Base-by-base conservation (phyloP, 1,139 yeast genomes). In the Yarrowia galli region DNA sequence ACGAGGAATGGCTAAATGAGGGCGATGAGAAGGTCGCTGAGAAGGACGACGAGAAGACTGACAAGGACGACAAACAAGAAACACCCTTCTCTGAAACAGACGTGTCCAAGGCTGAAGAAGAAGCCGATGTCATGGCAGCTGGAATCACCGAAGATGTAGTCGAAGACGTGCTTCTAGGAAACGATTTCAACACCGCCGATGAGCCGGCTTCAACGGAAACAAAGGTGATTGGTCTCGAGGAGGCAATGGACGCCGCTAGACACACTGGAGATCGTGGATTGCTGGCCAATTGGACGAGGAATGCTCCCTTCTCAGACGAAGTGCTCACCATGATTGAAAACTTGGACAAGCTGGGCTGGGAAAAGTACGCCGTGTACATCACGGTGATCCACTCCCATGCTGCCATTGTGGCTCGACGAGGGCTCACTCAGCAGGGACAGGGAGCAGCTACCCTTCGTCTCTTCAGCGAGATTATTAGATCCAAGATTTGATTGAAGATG, bases 341-440 rank as follows among this genome's bases (percentile, higher is more conserved):
- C 70, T 81, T 91, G 74, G 90, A 91, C 76, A 71, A 77, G 1
- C 76, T 91, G 15, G 73, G 78, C 3, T 91, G 97, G 97, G 77
- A 80, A 42, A 91, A 89, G 75, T 89, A 76, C 74, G 96, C 96
- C 0, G 83, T 91, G 36, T 82, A 89, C 69, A 88, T 91, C 67
- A 82, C 89, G 58, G 87, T 95, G 4, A 82, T 82, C 67, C 84
- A 87, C 65, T 84, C 96, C 0, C 97, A 91, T 74, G 92, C 97
- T 1, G 96, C 95, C 1, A 88, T 91, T 1, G 77, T 78, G n/a
- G 76, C 78, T 64, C 72, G 80, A 7, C 70, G 75, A 35, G 67
- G 67, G 1, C n/a, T 56, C 18, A 68, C 72, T 45, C 68, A 70
- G 53, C 72, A 74, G 1, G 76, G 77, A 13, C 79, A 77, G 68